A percentile compares a stretch with the other conserved stretches of the same genome.
These are phyloP conservation scores for Penicillium bialowiezense DNA, from an alignment of 495 filamentous ascomycete species.

Conservation along the genomic window DNA sequence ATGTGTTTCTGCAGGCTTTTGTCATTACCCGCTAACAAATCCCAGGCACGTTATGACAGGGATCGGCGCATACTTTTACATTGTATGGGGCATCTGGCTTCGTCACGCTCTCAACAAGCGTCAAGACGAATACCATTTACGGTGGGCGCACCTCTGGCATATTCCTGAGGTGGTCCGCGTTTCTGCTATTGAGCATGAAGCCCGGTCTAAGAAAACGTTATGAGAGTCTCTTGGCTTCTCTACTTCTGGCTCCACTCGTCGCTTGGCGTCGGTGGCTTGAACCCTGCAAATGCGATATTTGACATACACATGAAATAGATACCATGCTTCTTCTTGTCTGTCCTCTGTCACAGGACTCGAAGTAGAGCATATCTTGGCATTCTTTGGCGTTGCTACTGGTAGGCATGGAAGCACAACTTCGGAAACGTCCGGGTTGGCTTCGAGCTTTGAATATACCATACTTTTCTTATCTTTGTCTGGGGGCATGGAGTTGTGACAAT, in stretches of 20 bases:
- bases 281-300: constrained; percentile 6
- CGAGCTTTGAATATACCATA: constrained; percentile 10
- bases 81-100: constrained; percentile 84
- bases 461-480: neutral
- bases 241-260: neutral
- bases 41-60: constrained; percentile 65
- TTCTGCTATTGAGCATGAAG: constrained; percentile 26
- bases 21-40: constrained; percentile 8
- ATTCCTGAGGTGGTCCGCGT: constrained; percentile 63
- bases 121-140: constrained; percentile 71
- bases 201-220: constrained; percentile 40
- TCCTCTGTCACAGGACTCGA: constrained; percentile 4
- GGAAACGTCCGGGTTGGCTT: constrained; percentile 12
- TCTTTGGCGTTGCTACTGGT: constrained; percentile 1
- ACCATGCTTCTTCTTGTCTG: constrained; percentile 2
- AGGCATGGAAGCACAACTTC: neutral
- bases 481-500: constrained; percentile 16
- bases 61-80: constrained; percentile 75
- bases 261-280: neutral
- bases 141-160: constrained; percentile 66
- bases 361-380: constrained; percentile 2
- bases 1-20: constrained; percentile 39
- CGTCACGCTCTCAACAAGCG: constrained; percentile 73
- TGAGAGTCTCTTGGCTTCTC: constrained; percentile 14
- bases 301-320: constrained; percentile 2